Percentiles rank a stretch among this genome's conserved stretches.
Evolutionary conservation across 768 basidiomycete species (phyloP).

Genomic region (Amanita polypyramis): DNA sequence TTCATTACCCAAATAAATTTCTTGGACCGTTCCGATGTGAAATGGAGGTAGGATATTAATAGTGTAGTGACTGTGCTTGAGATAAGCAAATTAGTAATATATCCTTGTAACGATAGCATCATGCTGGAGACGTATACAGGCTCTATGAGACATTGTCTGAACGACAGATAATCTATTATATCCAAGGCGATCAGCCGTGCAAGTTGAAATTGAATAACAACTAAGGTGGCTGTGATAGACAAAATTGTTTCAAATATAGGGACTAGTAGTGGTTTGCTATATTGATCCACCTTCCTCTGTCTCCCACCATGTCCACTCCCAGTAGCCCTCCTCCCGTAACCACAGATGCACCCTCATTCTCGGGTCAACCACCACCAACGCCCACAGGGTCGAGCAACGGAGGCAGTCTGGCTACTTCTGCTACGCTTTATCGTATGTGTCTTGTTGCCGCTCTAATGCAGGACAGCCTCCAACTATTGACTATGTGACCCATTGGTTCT

Average conservation of each 20-base stretch:
- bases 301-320: slow-evolving; percentile 7
- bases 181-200: no score
- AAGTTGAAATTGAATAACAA: neutral
- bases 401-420: slow-evolving; percentile 14
- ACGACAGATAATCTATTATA: no score
- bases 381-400: neutral
- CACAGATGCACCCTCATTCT: neutral
- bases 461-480: neutral
- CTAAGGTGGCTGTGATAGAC: slow-evolving; percentile 6
- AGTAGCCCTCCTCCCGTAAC: slow-evolving; percentile 2
- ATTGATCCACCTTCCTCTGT: neutral
- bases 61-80: no score
- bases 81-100: no score
- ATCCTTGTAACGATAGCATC: no score
- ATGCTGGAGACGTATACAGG: no score
- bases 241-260: slow-evolving; percentile 1
- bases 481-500: neutral
- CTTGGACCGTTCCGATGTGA: no score
- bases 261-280: neutral
- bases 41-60: no score
- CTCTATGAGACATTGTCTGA: no score
- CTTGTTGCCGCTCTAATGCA: neutral
- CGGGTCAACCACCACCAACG: slow-evolving; percentile 1
- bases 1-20: no score
- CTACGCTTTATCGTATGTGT: slow-evolving; percentile 23